phyloP scores from a whole-genome alignment of 2,329 filamentous ascomycete species.

The Coleophoma cylindrospora region DNA sequence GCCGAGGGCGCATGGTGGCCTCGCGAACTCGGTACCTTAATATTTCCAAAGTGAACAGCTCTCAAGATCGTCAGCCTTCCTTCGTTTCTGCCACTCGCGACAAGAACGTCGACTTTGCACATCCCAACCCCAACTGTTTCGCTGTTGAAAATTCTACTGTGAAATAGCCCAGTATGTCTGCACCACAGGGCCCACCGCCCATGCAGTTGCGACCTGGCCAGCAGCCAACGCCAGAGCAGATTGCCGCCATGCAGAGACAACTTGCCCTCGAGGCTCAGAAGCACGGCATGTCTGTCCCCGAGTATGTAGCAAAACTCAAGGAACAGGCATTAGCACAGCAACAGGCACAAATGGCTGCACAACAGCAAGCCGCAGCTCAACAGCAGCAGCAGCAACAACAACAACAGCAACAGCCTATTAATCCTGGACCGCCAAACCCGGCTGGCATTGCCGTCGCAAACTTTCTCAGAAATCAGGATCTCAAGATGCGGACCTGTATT shows the following conservation, averaged over 20 bases:
- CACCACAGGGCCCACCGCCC: too few species aligned
- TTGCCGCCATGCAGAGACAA: constrained; percentile 77
- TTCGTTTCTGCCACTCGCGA: neutral
- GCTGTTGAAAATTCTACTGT: neutral
- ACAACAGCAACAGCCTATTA: constrained; percentile 61
- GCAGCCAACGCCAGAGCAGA: constrained; percentile 76
- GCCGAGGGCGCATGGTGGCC: too few species aligned
- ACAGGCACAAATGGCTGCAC: constrained; percentile 48
- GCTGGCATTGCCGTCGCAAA: constrained; percentile 84
- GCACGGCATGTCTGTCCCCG: constrained; percentile 75
- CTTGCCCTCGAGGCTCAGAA: constrained; percentile 78
- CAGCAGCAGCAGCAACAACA: constrained; percentile 36
- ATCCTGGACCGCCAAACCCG: constrained; percentile 79
- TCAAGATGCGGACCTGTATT: constrained; percentile 89
- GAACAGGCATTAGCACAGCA: constrained; percentile 40
- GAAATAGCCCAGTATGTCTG: neutral
- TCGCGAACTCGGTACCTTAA: neutral
- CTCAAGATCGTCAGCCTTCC: neutral
- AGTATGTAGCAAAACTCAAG: constrained; percentile 72
- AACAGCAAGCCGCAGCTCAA: constrained; percentile 31
- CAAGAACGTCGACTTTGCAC: neutral
- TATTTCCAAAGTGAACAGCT: neutral
- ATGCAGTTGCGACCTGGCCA: constrained; percentile 18
- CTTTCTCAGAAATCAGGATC: constrained; percentile 76
- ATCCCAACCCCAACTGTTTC: neutral